Conservation (phyloP, 1,284 basidiomycete genomes). For the Boletus hoseneyae region DNA sequence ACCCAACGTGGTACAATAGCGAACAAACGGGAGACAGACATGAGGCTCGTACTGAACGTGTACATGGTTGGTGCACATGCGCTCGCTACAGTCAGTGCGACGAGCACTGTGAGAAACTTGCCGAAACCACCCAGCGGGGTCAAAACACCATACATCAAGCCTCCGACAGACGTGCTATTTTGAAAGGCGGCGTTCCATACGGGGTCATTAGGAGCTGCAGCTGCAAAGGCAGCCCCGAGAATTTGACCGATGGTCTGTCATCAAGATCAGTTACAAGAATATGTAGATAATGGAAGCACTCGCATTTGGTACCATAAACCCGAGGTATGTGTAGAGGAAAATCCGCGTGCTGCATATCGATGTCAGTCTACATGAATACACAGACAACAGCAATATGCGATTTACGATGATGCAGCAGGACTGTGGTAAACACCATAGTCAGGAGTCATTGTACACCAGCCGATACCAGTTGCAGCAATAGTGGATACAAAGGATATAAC, state of each 20-base stretch:
- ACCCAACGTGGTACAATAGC: conserved; percentile 67
- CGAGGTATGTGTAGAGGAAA: conserved; percentile 65
- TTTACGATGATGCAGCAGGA: conserved; percentile 45
- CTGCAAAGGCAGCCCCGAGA: conserved; percentile 63
- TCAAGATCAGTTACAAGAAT: background rate
- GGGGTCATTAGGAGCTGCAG: conserved; percentile 53
- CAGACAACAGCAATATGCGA: conserved; percentile 5
- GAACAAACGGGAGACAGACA: conserved; percentile 54
- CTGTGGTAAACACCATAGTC: conserved; percentile 62
- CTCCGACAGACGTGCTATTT: conserved; percentile 50
- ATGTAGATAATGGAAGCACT: conserved; percentile 20
- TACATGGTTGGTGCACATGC: conserved; percentile 74
- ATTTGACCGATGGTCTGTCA: conserved; percentile 53
- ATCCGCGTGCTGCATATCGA: conserved; percentile 37
- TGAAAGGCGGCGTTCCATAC: conserved; percentile 56
- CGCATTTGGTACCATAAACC: conserved; percentile 57
- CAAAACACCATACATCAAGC: conserved; percentile 57
- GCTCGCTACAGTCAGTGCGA: conserved; percentile 48
- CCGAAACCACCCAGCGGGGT: conserved; percentile 54
- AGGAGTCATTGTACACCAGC: conserved; percentile 53
- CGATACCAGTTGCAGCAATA: conserved; percentile 42
- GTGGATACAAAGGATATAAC: conserved; percentile 45
- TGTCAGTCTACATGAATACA: background rate
- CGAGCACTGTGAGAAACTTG: conserved; percentile 45
- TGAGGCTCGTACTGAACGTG: conserved; percentile 69